These are phyloP conservation scores for Aspergillus biplanus DNA, from an alignment of 495 filamentous ascomycete genomes.

Conservation along the genomic window DNA sequence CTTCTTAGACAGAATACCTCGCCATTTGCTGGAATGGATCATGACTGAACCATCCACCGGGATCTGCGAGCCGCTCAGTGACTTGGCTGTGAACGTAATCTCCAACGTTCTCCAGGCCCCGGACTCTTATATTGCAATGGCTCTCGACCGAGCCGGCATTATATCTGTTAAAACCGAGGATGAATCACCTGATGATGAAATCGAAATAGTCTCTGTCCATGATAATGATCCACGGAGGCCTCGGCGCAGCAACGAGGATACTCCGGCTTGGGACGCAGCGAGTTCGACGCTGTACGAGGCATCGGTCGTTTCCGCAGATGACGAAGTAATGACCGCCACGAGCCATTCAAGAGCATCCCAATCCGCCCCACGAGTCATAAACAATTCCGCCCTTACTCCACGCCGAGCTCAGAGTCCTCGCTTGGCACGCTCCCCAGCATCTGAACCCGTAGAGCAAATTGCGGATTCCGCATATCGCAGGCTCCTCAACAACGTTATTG, in stretches of 20 bases:
- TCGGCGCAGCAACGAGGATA: background rate
- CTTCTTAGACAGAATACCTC: conserved; percentile 36
- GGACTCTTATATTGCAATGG: conserved; percentile 9
- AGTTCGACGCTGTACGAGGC: background rate
- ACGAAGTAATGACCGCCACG: background rate
- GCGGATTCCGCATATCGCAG: conserved; percentile 23
- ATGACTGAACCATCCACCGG: conserved; percentile 34
- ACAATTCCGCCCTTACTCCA: background rate
- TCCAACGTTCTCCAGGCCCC: conserved; percentile 24
- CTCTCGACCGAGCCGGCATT: conserved; percentile 21
- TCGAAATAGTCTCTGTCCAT: background rate
- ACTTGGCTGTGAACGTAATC: conserved; percentile 21
- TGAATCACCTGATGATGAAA: background rate
- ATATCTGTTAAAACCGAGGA: conserved; percentile 20
- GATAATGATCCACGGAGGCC: background rate
- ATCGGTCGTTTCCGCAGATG: background rate
- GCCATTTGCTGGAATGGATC: conserved; percentile 35
- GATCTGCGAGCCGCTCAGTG: conserved; percentile 18
- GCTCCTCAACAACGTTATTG: conserved; percentile 35
- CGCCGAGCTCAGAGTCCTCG: background rate
- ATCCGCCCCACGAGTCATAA: background rate
- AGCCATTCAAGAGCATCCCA: background rate
- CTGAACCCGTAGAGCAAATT: background rate
- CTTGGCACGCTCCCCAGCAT: background rate
- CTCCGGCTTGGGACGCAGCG: background rate